phyloP scores from a whole-genome alignment of 176 grass and related monocot species.

The Oryza nivara region DNA sequence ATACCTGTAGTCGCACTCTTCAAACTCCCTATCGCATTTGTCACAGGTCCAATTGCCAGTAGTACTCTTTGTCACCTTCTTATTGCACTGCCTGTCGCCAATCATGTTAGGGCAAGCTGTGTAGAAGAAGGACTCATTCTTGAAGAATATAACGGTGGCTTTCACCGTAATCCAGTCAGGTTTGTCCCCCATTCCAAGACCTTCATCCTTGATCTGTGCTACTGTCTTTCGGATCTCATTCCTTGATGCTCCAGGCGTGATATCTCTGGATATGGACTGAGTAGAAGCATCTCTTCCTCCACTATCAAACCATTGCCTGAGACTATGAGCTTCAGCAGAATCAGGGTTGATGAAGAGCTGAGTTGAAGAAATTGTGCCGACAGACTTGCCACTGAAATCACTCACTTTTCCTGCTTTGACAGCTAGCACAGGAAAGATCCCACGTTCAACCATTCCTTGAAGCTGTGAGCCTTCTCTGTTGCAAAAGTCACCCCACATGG shows the following conservation, averaged over 20 bases:
- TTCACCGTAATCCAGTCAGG: conserved; percentile 85
- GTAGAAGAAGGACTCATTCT: conserved; percentile 86
- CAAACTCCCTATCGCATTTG: conserved; percentile 82
- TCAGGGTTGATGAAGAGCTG: conserved; percentile 84
- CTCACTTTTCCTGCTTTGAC: conserved; percentile 92
- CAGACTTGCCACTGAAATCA: conserved; percentile 93
- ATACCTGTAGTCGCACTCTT: conserved; percentile 93
- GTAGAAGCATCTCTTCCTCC: conserved; percentile 76
- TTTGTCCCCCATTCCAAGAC: conserved; percentile 79
- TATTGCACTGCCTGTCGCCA: conserved; percentile 80
- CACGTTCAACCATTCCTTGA: conserved; percentile 64
- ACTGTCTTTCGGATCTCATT: conserved; percentile 75
- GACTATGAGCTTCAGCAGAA: conserved; percentile 64
- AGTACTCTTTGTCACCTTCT: conserved; percentile 67
- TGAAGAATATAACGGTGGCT: conserved; percentile 75
- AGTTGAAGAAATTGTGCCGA: conserved; percentile 86
- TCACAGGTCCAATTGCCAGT: conserved; percentile 72
- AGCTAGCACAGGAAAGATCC: conserved; percentile 66
- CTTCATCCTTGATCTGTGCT: conserved; percentile 82
- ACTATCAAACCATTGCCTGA: conserved; percentile 85
- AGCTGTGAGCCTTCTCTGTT: conserved; percentile 83
- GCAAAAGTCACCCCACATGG: conserved; percentile 96
- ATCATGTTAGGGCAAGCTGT: conserved; percentile 74
- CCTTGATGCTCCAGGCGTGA: conserved; percentile 56
- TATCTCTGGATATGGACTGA: conserved; percentile 86